Evolutionary conservation across 2,329 filamentous ascomycete genomes (phyloP).

Genomic region (Xylariomycetidae sp.): DNA sequence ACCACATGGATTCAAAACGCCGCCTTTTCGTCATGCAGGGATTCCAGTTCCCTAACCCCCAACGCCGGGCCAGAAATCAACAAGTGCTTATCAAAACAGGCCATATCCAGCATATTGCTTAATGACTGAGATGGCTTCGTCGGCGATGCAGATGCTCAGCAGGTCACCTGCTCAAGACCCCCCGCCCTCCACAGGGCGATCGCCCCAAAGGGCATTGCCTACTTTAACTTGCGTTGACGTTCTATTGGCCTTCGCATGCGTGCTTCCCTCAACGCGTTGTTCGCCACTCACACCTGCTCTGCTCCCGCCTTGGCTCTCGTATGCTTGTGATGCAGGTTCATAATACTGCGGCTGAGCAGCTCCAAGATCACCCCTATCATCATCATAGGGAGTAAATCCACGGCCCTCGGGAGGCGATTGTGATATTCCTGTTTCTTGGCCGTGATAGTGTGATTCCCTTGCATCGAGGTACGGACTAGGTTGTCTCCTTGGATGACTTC

Average conservation of each 20-base stretch:
- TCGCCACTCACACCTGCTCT: constrained; percentile 13
- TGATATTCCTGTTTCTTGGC: constrained; percentile 4
- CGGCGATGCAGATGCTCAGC: no score
- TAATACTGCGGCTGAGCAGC: constrained; percentile 11
- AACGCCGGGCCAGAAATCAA: no score
- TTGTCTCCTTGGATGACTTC: no score
- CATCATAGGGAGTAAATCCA: constrained; percentile 17
- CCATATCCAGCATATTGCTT: no score
- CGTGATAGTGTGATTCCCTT: constrained; percentile 8
- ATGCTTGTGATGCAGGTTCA: constrained; percentile 8
- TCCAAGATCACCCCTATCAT: constrained; percentile 19
- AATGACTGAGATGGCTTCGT: no score
- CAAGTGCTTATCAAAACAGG: no score
- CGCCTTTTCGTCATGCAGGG: no score
- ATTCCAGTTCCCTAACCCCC: no score
- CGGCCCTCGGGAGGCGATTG: constrained; percentile 2
- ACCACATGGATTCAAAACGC: no score
- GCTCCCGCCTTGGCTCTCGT: constrained; percentile 9
- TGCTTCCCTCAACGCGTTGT: constrained; percentile 2
- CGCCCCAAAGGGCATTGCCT: constrained; percentile 13
- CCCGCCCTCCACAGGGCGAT: constrained; percentile 4
- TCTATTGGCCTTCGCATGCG: constrained; percentile 3
- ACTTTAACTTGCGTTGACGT: constrained; percentile 9
- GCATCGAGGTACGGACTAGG: no score
- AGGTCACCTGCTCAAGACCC: no score